phyloP scores from a whole-genome alignment of 2,329 filamentous ascomycete species.

The Calonectria pseudoturangicola region DNA sequence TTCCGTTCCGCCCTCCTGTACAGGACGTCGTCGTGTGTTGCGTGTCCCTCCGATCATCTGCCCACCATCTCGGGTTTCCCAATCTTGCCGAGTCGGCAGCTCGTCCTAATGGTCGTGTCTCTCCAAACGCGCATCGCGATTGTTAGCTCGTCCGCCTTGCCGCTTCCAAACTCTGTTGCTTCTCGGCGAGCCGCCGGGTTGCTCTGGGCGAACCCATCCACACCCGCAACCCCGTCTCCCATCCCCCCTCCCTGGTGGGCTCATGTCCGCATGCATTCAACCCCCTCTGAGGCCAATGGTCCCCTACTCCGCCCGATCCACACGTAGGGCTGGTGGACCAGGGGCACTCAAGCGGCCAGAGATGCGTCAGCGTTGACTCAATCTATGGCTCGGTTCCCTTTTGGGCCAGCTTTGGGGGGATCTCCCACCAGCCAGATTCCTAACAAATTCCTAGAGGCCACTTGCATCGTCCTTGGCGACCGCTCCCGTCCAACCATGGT shows the following conservation, averaged over 20 bases:
- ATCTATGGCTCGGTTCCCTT: constrained; percentile 48
- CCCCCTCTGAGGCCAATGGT: constrained; percentile 47
- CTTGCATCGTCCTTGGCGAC: neutral
- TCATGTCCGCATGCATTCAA: constrained; percentile 42
- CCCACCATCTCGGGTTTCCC: constrained; percentile 32
- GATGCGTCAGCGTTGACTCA: constrained; percentile 52
- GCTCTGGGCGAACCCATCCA: constrained; percentile 25
- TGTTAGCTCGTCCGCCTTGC: constrained; percentile 20
- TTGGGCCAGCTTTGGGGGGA: constrained; percentile 28
- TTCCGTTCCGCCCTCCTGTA: constrained; percentile 1
- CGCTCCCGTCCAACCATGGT: neutral
- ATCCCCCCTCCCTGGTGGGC: constrained; percentile 13
- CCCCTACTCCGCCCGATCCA: constrained; percentile 48
- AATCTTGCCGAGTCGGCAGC: constrained; percentile 24
- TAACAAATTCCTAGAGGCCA: constrained; percentile 34
- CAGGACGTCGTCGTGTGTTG: constrained; percentile 30
- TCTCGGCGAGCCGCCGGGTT: constrained; percentile 1
- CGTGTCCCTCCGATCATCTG: constrained; percentile 40
- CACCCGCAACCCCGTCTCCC: constrained; percentile 1
- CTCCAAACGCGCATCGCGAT: neutral
- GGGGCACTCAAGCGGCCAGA: constrained; percentile 37
- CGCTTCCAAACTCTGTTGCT: constrained; percentile 16
- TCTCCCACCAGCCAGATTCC: constrained; percentile 13
- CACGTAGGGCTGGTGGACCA: constrained; percentile 54
- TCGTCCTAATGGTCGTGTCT: constrained; percentile 21